Evolutionary conservation across 176 grass and related monocot species (phyloP), one percentile per base, ranked within the genome.

Genomic region (Triticum turgidum): DNA sequence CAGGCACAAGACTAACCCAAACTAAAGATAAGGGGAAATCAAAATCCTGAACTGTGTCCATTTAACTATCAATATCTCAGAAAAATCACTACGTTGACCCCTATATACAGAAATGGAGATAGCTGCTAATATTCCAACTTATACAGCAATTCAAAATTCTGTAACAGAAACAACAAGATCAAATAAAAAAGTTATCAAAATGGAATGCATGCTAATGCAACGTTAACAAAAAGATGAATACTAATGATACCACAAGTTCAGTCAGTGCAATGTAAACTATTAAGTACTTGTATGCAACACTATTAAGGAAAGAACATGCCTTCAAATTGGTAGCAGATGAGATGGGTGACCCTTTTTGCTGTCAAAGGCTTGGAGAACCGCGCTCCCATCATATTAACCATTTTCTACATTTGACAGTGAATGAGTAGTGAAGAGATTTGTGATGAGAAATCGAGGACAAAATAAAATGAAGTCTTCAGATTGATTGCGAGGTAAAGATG

Each of bases 301-400:
- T 67, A 73, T 11, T 15, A 83, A 35, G 83, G 27, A 90, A 79
- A 69, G 15, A 14, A 17, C 47, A 33, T 77, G 95, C 94, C 94
- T 82, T 98, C 94, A 52, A 94, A 96, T 82, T 98, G 95, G 27
- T 94, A 96, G 88, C 96, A 98, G 85, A 98, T 83, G 52, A 98
- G 93, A 84, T 96, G 96, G 54, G 96, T 98, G 13, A 92, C 90
- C 56, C 68, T 41, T 61, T 92, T 82, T 86, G 88, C 91, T 79
- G 82, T 76, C 80, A 98, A 86, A 62, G 93, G 83, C 81, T 96
- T 98, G 58, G 93, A 96, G 84, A 98, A 98, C 30, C 73, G 69
- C 7, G 93, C 90, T 74, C 96, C 96, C 96, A 98, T 98, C 88
- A 98, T 89, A 32, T 84, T 82, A 42, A 94, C 93, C 96, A 98